Conservation (phyloP, 495 filamentous ascomycete species). For the Lasiosphaeria hispida region DNA sequence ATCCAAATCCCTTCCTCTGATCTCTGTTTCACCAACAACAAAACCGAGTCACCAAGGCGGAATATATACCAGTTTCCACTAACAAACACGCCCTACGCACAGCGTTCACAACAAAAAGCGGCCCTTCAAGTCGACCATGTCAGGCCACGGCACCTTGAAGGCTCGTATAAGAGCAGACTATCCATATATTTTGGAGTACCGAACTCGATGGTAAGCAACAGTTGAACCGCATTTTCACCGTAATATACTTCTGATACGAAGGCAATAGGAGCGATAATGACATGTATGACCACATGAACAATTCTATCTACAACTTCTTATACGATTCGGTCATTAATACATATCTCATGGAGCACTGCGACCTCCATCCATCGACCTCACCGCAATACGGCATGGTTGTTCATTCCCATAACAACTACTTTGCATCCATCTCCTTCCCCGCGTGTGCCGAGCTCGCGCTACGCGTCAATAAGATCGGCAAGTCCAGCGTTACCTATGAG, state of each 20-base stretch:
- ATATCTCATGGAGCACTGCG: constrained; percentile 80
- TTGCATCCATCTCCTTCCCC: constrained; percentile 79
- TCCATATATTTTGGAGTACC: constrained; percentile 73
- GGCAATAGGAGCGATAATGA: constrained; percentile 83
- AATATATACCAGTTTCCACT: no score
- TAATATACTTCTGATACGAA: neutral
- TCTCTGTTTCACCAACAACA: neutral
- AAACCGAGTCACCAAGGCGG: no score
- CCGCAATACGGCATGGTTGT: constrained; percentile 79
- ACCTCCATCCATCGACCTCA: constrained; percentile 66
- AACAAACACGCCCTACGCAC: neutral
- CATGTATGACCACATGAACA: constrained; percentile 89
- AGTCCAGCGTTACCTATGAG: constrained; percentile 90
- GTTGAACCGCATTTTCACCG: neutral
- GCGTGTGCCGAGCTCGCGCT: constrained; percentile 77
- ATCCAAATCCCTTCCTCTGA: neutral
- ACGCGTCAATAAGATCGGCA: constrained; percentile 78
- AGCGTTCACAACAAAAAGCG: neutral
- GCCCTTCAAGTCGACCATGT: constrained; percentile 24
- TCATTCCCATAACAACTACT: constrained; percentile 78
- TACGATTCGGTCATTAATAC: constrained; percentile 88
- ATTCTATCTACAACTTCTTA: constrained; percentile 76
- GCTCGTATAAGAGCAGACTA: constrained; percentile 69
- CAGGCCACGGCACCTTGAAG: constrained; percentile 51
- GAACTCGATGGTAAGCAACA: constrained; percentile 77